Evolutionary conservation across 83 land plant genomes (phyloP), one percentile per base, ranked within the genome.

Genomic region (Diphasiastrum complanatum): DNA sequence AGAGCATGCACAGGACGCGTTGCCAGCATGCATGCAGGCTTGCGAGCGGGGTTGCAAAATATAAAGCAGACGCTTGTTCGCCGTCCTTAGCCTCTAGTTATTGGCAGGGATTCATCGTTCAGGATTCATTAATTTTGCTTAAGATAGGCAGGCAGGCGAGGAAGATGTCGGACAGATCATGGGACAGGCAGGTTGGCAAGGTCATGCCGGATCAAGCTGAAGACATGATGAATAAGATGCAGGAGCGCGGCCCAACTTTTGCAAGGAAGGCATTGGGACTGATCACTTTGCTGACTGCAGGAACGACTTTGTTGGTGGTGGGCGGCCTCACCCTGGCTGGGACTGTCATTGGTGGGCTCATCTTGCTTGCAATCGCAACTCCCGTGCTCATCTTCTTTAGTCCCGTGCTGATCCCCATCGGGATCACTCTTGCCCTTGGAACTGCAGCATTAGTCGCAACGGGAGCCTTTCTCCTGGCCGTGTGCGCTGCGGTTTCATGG

Each of bases 321-420:
- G 75, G 71, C 19, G 86, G 86, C 23, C 64, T 85, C 36, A 71
- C 83, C 24, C 65, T 85, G 6, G 66, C 86, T 6, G 86, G 75
- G 23, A 85, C 83, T n/a, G 78, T 82, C 43, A 67, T 82, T 22
- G 70, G n/a, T n/a, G n/a, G n/a, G n/a, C n/a, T n/a, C n/a, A n/a
- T n/a, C n/a, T n/a, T 58, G 2, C 72, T 85, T n/a, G 56, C 67
- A 3, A 23, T 77, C 33, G 76, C 77, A 2, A 79, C 86, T 11
- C 89, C 86, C 30, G 60, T 82, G 48, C 71, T 82, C 38, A 66
- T 85, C 23, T 61, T 85, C 47, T 85, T 76, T 66, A 85, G 86
- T 69, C 89, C 86, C 11, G 73, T 85, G 18, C 76, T 85, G 23
- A 72, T 85, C 24, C 89, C 86, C 4, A 74, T 79, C 10, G 83